Evolutionary conservation across 305 asterid genomes (phyloP).

Genomic region (Rubia balearica): DNA sequence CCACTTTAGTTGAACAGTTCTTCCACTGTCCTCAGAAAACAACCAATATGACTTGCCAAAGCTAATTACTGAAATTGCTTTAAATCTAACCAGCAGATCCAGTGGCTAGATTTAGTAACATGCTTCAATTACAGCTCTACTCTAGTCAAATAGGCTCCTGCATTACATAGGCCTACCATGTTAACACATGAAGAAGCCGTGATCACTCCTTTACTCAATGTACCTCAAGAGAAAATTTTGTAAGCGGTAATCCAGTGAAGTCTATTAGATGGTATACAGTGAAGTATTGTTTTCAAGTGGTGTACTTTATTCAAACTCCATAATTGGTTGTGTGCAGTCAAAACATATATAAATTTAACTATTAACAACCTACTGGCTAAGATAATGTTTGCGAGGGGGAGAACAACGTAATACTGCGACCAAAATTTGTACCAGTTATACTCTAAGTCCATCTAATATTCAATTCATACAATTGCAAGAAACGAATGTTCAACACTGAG

Average conservation of each 20-base stretch:
- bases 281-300: too few relatives aligned
- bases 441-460: neutral
- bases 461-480: neutral
- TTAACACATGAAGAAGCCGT: neutral
- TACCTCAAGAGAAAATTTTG: neutral
- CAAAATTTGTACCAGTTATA: neutral
- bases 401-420: neutral
- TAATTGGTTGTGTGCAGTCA: neutral
- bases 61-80: neutral
- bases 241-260: neutral
- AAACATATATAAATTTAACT: neutral
- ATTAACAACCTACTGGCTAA: neutral
- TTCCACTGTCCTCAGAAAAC: neutral
- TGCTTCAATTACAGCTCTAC: slow-evolving; percentile 4
- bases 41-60: neutral
- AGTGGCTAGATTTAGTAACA: neutral
- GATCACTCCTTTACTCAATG: neutral
- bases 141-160: neutral
- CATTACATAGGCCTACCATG: neutral
- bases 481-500: neutral
- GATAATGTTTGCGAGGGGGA: neutral
- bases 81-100: slow-evolving; percentile 1
- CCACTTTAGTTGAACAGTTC: neutral
- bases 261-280: neutral
- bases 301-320: neutral